Base-by-base conservation (phyloP, 345 rosid genomes). In the Acer saccharum region DNA sequence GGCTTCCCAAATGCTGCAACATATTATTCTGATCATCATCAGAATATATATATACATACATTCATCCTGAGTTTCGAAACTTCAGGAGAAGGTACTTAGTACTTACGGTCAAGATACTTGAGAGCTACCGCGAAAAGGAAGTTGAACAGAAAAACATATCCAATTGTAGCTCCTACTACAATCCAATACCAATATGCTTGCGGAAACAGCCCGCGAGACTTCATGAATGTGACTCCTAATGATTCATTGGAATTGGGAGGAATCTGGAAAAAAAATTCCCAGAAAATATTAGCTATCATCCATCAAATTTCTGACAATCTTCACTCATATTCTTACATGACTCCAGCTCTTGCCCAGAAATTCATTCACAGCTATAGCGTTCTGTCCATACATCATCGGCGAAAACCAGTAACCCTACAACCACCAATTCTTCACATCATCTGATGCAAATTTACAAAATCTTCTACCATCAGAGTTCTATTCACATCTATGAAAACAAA, bases 161-260 rank as follows among this genome's bases (percentile, higher is more conserved):
- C 98, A 23, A 92, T 83, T 76, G 79, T 71, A 75, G 93, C 96
- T 52, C 89, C 96, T 20, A 86, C 81, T 71, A 93, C 98, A 23
- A 93, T 87, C 98, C 97, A 95, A 78, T 93, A 95, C 96, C 98
- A 93, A 76, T 74, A 79, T 65, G 98, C 91, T 68, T 90, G 86
- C 2, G 94, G 81, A 74, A 90, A 90, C 75, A 93, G 60, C 35
- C 93, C 97, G 0, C 94, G 91, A 50, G 92, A 81, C 83, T 87
- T 90, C 81, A 95, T 67, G 82, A 92, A 54, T 48, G 16, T 9
- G 72, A 91, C 92, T 75, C 99, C 99, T 77, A 95, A 73, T 74
- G 99, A 71, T 62, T 91, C 91, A 7, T 83, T 86, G 39, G 93
- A 88, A 71, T 84, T 77, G 4, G 82, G 77, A 69, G 86, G 86